Evolutionary conservation across 345 rosid species (phyloP), one percentile per base, ranked within the genome.

Genomic region (Eucalyptus sideroxylon): DNA sequence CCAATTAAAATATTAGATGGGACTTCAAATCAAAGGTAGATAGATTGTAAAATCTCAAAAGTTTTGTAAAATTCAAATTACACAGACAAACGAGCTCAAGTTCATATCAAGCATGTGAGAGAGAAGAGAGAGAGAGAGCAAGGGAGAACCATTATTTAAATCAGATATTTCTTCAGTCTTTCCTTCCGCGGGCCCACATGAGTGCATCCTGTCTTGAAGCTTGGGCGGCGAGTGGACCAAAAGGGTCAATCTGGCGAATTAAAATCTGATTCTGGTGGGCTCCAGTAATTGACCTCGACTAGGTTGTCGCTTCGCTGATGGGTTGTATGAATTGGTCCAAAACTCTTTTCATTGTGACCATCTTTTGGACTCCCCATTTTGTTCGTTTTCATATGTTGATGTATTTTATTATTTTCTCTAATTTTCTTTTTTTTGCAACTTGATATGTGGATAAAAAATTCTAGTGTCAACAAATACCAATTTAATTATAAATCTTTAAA

Each of bases 1-100:
- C 26, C 82, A 31, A 5, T 69, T 34, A 34, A 69, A 34, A 31
- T 69, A 69, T 69, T 37, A 69, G 3, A 31, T 5, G 2, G 21
- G 24, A 34, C 42, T 16, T 67, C 80, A 16, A 31, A 17, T 69
- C 42, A 34, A 34, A 69, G 24, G 31, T 69, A 69, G 42, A 9
- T 3, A 31, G 44, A 69, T 69, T 69, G 1, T 69, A 17, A 69
- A 69, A 17, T 69, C 44, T 69, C 26, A 9, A 69, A 77, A 10
- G 0, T 0, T 2, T 40, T 77, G 0, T 21, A 21, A 2, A 77
- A 3, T 21, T 40, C 1, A 23, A 40, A 77, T 11, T 6, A 40
- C 45, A 0, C 7, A 3, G 83, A 40, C 83, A 40, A 40, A 37
- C 42, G 83, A 24, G 27, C 62, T 24, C 62, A 24, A 24, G 30